phyloP scores from a whole-genome alignment of 108 stramenopile species.

The Nitzschia putrida region DNA sequence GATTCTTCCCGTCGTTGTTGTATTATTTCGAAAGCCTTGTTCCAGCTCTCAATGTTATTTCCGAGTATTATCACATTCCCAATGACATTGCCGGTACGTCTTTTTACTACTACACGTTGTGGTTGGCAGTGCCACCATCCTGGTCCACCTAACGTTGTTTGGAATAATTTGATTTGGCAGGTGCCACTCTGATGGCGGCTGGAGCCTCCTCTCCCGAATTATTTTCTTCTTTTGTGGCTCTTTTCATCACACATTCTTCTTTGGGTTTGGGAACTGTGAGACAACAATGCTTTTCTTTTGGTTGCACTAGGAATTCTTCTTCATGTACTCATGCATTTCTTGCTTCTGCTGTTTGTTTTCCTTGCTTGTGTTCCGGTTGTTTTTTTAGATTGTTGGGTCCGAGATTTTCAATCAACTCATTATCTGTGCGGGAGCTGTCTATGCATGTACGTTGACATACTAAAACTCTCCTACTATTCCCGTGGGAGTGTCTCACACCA shows the following conservation, averaged over 20 bases:
- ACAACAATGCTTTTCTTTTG: neutral
- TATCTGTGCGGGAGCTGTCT: slow-evolving; percentile 81
- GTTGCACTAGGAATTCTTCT: no score
- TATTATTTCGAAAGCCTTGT: slow-evolving; percentile 44
- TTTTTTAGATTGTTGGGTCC: slow-evolving; percentile 43
- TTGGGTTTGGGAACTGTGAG: slow-evolving; percentile 80
- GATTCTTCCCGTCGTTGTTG: neutral
- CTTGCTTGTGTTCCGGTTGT: neutral
- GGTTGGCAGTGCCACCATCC: no score
- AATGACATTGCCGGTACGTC: slow-evolving; percentile 67
- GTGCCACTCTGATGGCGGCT: slow-evolving; percentile 84
- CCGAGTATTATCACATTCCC: slow-evolving; percentile 62
- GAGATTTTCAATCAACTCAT: slow-evolving; percentile 88
- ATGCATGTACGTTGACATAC: slow-evolving; percentile 36
- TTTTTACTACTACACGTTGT: no score
- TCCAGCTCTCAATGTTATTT: slow-evolving; percentile 80
- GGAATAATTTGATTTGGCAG: neutral
- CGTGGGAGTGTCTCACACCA: no score
- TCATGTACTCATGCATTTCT: no score
- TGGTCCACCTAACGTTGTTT: no score
- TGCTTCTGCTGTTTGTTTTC: neutral
- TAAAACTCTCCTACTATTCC: no score
- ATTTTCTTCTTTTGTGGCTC: slow-evolving; percentile 60
- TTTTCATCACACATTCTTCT: slow-evolving; percentile 81
- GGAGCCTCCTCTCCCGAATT: slow-evolving; percentile 81